These are phyloP conservation scores for Obelidium mucronatum DNA, from an alignment of 192 early-diverging fungal species.

Conservation along the genomic window DNA sequence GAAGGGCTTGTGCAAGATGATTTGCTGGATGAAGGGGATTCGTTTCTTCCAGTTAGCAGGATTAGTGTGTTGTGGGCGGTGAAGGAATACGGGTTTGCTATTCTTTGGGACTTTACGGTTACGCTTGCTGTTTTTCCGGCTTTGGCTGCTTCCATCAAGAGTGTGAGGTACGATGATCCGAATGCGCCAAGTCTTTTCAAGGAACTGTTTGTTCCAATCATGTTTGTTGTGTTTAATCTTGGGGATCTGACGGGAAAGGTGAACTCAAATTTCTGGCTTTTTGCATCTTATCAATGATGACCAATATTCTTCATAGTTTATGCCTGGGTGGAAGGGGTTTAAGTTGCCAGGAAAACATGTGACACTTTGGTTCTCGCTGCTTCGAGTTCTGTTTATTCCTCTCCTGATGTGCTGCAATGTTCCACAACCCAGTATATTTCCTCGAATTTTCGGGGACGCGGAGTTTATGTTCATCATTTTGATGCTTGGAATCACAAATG, in stretches of 20 bases:
- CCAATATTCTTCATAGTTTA: no score
- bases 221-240: conserved; percentile 23
- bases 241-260: conserved; percentile 17
- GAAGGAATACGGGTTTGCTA: neutral
- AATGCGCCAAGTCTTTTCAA: no score
- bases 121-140: conserved; percentile 19
- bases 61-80: neutral
- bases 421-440: neutral
- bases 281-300: no score
- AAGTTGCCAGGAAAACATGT: no score
- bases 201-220: neutral
- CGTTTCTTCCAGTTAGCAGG: neutral
- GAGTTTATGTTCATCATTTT: conserved; percentile 16
- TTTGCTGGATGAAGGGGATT: neutral
- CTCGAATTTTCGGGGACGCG: conserved; percentile 3
- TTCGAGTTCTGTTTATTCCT: conserved; percentile 7
- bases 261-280: no score
- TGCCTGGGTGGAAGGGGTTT: no score
- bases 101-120: conserved; percentile 4
- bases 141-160: conserved; percentile 10
- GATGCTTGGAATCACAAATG: conserved; percentile 13
- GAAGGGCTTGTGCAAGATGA: neutral
- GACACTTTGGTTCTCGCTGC: neutral
- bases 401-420: conserved; percentile 22
- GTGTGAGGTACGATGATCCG: no score